Base-by-base conservation (phyloP, 352 stramenopile species). In the Pythium plurisporium region DNA sequence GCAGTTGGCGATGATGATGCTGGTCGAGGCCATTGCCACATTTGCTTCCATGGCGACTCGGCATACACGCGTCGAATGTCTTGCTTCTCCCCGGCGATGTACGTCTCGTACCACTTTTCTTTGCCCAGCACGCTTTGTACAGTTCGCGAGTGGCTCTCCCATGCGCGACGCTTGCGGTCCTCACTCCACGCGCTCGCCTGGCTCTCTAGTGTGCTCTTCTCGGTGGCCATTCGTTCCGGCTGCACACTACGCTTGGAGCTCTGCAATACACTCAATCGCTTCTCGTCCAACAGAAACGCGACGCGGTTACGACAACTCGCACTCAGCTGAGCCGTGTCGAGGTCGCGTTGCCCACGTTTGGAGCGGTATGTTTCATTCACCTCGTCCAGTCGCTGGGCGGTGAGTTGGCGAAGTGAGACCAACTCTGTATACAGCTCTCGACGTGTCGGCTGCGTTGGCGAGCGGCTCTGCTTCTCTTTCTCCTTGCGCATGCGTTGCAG, bases 21-120 rank as follows among this genome's bases (percentile, higher is more conserved):
- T 11, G 11, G 33, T n/a, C 20, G 43, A 23, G 75, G 74, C 74
- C 75, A 85, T 30, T 64, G 44, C 75, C 74, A 87, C 31, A 87
- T 55, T 20, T 72, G 66, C 15, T 61, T 60, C 71, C 73, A 87
- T 14, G 73, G 73, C 41, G 66, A 84, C 15, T 26, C 26, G 6
- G 77, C 53, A 20, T 70, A 46, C 17, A 82, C 55, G 4, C 27
- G 49, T 1, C 76, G 73, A 51, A 88, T 87, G n/a, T 88, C 76
- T 0, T 63, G 59, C 22, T 65, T 48, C 10, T 65, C 33, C 5
- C 76, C 72, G n/a, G 70, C 77, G 51, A 90, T 41, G 14, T 58
- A 65, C 7, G 76, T 86, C 34, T 83, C 62, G 57, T 68, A 83
- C 77, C 77, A 88, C 44, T 75, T 55, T 0, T 53, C 34, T 23